A percentile compares a stretch with the other conserved stretches of the same genome.
These are phyloP conservation scores for Paragyromitra xinjiangensis DNA, from an alignment of 495 filamentous ascomycete species.

Conservation along the genomic window DNA sequence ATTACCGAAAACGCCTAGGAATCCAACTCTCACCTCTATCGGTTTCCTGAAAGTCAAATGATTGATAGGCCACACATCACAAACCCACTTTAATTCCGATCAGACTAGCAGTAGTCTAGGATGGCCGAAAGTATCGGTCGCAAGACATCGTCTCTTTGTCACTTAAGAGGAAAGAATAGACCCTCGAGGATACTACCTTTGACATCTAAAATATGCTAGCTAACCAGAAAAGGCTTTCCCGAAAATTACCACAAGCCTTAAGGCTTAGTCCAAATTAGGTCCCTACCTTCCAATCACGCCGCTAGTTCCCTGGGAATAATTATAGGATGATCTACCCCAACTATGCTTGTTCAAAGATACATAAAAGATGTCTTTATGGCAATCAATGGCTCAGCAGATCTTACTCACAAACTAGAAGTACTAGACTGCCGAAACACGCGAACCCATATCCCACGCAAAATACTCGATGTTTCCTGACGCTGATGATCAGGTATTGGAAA, in stretches of 20 bases:
- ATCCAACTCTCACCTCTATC: no score
- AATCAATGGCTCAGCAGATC: not conserved
- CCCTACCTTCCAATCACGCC: no score
- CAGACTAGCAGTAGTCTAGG: not conserved
- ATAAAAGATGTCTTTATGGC: not conserved
- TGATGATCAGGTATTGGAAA: slow-evolving; percentile 21
- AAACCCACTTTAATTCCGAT: not conserved
- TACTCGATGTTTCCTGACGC: slow-evolving; percentile 11
- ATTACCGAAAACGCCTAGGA: no score
- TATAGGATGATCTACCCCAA: no score
- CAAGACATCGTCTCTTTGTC: not conserved
- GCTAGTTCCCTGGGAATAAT: no score
- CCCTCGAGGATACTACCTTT: not conserved
- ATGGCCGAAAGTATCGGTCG: not conserved
- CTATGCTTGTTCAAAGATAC: not conserved
- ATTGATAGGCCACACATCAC: not conserved
- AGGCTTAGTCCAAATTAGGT: no score
- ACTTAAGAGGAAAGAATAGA: not conserved
- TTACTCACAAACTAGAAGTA: not conserved
- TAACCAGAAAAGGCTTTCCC: not conserved
- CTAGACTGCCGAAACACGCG: not conserved
- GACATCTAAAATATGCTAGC: not conserved
- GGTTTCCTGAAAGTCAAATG: no score
- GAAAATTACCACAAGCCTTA: no score
- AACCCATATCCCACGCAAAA: not conserved